A percentile compares a stretch with the other conserved stretches of the same genome.
phyloP scores from a whole-genome alignment of 371 early-diverging fungal species.

The Dinochytrium kinnereticum region DNA sequence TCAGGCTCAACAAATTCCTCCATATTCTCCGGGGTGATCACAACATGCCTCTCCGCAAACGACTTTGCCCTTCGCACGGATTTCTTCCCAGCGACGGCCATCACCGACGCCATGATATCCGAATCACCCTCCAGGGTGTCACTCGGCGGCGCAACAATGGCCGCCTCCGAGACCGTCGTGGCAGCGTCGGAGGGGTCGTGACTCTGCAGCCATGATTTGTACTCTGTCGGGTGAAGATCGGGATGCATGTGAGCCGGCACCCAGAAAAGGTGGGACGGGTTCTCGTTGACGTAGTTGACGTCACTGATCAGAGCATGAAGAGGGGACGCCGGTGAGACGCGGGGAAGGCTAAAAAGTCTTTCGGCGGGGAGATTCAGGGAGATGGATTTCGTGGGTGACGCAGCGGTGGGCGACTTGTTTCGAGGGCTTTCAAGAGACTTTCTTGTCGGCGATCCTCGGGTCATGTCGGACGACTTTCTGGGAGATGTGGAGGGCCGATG shows the following conservation, averaged over 20 bases:
- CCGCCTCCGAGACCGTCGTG: not conserved
- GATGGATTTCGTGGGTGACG: not conserved
- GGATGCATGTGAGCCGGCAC: slow-evolving; percentile 16
- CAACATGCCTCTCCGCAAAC: slow-evolving; percentile 45
- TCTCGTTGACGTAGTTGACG: slow-evolving; percentile 1
- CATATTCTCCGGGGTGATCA: slow-evolving; percentile 43
- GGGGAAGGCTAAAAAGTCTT: not conserved
- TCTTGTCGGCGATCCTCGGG: not conserved
- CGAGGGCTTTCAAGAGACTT: not conserved
- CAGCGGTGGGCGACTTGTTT: not conserved
- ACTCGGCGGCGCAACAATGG: not conserved
- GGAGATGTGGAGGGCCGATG: not conserved
- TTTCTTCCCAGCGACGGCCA: slow-evolving; percentile 10
- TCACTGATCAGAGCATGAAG: slow-evolving; percentile 3
- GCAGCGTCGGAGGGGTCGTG: slow-evolving; percentile 11
- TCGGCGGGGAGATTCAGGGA: too few relatives aligned
- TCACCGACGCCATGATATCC: slow-evolving; percentile 2
- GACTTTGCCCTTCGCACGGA: slow-evolving; percentile 32
- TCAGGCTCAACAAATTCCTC: slow-evolving; percentile 31
- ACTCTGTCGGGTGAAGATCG: slow-evolving; percentile 2
- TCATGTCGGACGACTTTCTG: not conserved
- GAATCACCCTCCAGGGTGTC: not conserved
- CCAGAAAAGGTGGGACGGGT: slow-evolving; percentile 17
- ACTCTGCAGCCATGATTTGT: not conserved
- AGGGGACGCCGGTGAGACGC: not conserved